Evolutionary conservation across 441 rosid genomes (phyloP), one percentile per base, ranked within the genome.

Genomic region (Pelargonium myrrhifolium): DNA sequence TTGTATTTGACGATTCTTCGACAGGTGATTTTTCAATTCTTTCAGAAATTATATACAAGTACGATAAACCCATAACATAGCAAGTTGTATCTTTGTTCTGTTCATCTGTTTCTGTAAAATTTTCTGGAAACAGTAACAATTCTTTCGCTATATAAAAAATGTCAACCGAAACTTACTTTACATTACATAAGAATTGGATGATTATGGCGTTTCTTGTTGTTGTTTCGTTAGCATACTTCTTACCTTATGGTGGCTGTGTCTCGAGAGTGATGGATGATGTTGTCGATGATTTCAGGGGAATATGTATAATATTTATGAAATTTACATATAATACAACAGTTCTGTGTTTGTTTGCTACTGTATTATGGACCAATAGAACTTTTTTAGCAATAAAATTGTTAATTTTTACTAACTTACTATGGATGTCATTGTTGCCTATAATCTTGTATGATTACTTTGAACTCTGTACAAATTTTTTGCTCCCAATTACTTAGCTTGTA

Each of bases 1-100:
- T 92, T 73, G 92, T 82, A 63, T 95, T 95, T 77, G 89, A 86
- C 71, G 89, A 86, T 79, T 70, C 84, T 66, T 69, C 84, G 66
- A 68, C 91, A 85, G 99, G 99, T 92, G 81, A 75, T 60, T 71
- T 56, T 66, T 58, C 39, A 59, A 17, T 17, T 14, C 37, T 31
- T 28, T 28, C 18, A 53, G 53, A 14, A 10, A 47, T 10, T 47
- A 14, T 14, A 59, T 43, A 63, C 11, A 62, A 31, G 45, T 31
- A 58, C 39, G 65, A 65, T 37, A 51, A 20, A 67, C 47, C 40
- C 59, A 22, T 21, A 59, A 59, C 59, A 53, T 42, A 9, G 53
- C 10, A 10, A 47, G 9, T 10, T 10, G 12, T 11, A 9, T 47
- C 53, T 47, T n/a, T 47, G n/a, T 47, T 10, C 53, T 10, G 1